These are phyloP conservation scores for Chlamydomonas asymmetrica DNA, from an alignment of 139 green algal species.

Conservation along the genomic window DNA sequence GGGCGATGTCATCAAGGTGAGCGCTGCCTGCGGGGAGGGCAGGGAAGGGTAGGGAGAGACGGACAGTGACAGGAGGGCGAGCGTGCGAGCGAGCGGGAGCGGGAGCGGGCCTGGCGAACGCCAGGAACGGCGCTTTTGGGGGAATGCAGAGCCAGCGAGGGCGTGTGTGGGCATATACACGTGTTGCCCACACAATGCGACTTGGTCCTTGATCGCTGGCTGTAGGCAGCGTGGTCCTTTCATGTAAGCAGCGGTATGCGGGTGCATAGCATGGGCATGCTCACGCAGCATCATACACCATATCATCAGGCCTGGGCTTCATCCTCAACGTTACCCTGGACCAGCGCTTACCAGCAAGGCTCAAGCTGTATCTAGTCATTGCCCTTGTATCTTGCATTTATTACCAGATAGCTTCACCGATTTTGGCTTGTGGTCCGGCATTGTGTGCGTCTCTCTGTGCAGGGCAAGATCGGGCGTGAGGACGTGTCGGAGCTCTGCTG, in stretches of 20 bases:
- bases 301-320: too few relatives aligned
- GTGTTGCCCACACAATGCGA: neutral
- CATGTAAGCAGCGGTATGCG: too few relatives aligned
- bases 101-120: too few relatives aligned
- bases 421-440: neutral
- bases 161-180: neutral
- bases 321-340: too few relatives aligned
- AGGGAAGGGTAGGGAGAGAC: constrained; percentile 1
- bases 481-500: constrained; percentile 87
- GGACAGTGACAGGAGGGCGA: neutral
- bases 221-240: too few relatives aligned
- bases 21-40: neutral
- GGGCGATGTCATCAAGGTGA: constrained; percentile 77
- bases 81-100: neutral
- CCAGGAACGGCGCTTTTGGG: neutral
- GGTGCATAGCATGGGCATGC: neutral
- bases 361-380: too few relatives aligned
- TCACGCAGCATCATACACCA: neutral
- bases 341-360: neutral
- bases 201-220: too few relatives aligned
- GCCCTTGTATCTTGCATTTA: neutral
- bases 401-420: neutral
- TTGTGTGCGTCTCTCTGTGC: neutral
- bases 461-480: constrained; percentile 82
- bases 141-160: neutral